Evolutionary conservation across 176 grass and related monocot genomes (phyloP).

Genomic region (Carex myosuroides): DNA sequence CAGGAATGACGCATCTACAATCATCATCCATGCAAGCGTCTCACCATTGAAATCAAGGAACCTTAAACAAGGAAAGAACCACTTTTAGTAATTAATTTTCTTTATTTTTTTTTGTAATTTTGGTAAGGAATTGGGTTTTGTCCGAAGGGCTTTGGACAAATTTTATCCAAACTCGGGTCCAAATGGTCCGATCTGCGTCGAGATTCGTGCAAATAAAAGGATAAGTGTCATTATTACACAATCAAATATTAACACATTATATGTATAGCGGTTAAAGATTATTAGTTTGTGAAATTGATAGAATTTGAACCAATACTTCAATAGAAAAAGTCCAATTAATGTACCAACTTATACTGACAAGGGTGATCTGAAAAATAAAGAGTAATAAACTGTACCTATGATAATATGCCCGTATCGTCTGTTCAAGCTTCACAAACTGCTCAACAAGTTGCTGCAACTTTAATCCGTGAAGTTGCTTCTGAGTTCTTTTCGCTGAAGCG

Average conservation of each 20-base stretch:
- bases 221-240: background rate
- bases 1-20: conserved; percentile 75
- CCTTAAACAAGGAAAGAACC: conserved; percentile 13
- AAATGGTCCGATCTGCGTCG: too few species aligned
- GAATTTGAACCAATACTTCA: background rate
- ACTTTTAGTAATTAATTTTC: background rate
- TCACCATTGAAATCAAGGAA: conserved; percentile 75
- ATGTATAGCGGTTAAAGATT: background rate
- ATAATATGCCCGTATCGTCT: conserved; percentile 62
- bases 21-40: conserved; percentile 90
- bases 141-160: too few species aligned
- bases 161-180: too few species aligned
- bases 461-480: conserved; percentile 35
- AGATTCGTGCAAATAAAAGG: too few species aligned
- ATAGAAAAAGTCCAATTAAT: too few species aligned
- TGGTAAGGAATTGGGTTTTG: too few species aligned
- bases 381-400: conserved; percentile 26
- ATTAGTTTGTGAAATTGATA: background rate
- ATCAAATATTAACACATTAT: background rate
- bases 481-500: conserved; percentile 49
- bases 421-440: conserved; percentile 45
- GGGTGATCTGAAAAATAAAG: background rate
- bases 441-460: conserved; percentile 46
- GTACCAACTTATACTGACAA: background rate
- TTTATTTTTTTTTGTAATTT: background rate